Percentiles rank a stretch among this genome's conserved stretches.
phyloP scores from a whole-genome alignment of 108 stramenopile genomes.

The Cyclotella baltica region DNA sequence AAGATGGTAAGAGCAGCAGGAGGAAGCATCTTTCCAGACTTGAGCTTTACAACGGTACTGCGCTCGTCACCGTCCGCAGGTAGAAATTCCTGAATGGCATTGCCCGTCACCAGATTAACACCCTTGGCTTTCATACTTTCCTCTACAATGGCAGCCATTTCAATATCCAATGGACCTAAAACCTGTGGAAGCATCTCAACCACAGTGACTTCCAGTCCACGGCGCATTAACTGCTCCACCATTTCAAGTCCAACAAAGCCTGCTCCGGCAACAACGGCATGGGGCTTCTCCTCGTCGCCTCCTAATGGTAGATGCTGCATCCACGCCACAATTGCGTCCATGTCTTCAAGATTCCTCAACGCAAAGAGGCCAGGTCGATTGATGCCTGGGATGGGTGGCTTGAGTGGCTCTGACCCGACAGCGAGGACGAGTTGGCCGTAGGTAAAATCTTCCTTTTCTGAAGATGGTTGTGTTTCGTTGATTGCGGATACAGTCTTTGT shows the following conservation, averaged over 20 bases:
- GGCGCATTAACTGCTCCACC: conserved; percentile 73
- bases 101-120: conserved; percentile 63
- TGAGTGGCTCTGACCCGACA: conserved; percentile 72
- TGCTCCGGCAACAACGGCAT: conserved; percentile 78
- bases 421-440: conserved; percentile 75
- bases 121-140: conserved; percentile 55
- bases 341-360: conserved; percentile 74
- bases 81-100: conserved; percentile 65
- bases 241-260: conserved; percentile 80
- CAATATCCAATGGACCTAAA: conserved; percentile 67
- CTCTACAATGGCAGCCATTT: conserved; percentile 72
- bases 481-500: conserved; percentile 51
- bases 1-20: conserved; percentile 72
- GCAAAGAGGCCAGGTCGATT: conserved; percentile 64
- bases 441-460: conserved; percentile 7
- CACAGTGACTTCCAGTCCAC: conserved; percentile 63
- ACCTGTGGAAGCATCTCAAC: conserved; percentile 78
- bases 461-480: conserved; percentile 38
- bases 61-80: conserved; percentile 45
- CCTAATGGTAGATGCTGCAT: conserved; percentile 40
- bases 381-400: conserved; percentile 78
- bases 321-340: conserved; percentile 69
- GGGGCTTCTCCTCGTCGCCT: conserved; percentile 36
- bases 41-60: conserved; percentile 59
- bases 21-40: conserved; percentile 61